Conservation (phyloP, 225 moss, liverwort and hornwort species). For the Climacium dendroides region DNA sequence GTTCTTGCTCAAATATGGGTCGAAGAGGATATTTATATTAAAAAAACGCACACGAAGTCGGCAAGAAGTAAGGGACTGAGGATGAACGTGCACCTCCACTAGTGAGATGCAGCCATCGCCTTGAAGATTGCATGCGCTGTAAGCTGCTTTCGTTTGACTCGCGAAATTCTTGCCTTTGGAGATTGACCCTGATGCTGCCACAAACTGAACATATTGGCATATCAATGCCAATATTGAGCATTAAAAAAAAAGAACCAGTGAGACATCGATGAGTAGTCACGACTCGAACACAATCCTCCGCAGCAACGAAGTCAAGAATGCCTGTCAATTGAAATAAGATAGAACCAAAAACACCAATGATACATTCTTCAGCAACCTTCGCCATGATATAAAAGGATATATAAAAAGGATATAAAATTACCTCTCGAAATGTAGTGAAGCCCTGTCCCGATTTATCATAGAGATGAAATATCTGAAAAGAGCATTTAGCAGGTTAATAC, state of each 20-base stretch:
- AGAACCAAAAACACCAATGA: neutral
- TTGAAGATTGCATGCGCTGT: conserved; percentile 36
- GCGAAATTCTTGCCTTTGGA: conserved; percentile 40
- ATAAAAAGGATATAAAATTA: neutral
- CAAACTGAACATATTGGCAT: conserved; percentile 47
- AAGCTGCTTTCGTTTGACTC: conserved; percentile 41
- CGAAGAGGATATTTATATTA: neutral
- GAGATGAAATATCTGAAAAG: conserved; percentile 59
- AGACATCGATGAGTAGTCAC: neutral
- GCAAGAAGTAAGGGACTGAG: neutral
- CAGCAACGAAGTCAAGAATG: neutral
- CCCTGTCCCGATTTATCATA: conserved; percentile 57
- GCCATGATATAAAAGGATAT: neutral
- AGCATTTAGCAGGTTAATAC: neutral
- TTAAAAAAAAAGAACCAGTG: neutral
- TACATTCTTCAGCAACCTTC: neutral
- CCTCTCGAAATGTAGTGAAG: conserved; percentile 64
- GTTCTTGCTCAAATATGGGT: neutral
- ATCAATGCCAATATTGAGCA: neutral
- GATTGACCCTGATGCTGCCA: conserved; percentile 54
- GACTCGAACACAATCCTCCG: neutral
- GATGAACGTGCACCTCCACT: conserved; percentile 24
- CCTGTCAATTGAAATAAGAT: neutral
- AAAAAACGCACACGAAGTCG: neutral
- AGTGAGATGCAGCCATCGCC: conserved; percentile 38